Base-by-base conservation (phyloP, 345 rosid genomes). In the Brassica carinata region DNA sequence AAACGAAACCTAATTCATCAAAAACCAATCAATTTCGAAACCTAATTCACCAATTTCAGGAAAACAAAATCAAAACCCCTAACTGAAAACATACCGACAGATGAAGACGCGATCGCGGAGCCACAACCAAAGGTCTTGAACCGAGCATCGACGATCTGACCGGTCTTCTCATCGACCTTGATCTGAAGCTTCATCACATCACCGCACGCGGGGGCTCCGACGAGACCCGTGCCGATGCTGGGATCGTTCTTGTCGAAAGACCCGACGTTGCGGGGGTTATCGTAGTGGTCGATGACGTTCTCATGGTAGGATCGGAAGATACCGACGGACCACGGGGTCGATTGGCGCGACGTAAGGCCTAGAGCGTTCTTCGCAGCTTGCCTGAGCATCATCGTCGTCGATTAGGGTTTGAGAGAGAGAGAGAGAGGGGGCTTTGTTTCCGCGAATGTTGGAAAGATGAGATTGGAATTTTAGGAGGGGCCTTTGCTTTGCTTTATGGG, bases 71-170 rank as follows among this genome's bases (percentile, higher is more conserved):
- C 58, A 14, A n/a, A n/a, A 51, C 0, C 58, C 15, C 55, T 48
- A 48, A 48, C 1, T 48, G 51, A 45, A 11, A 71, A 78, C 90
- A 10, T 71, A 94, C 98, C 98, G 0, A 94, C 98, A 36, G 98
- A 94, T 15, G 98, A 94, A 2, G 98, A 96, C 0, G 99, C 99
- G 73, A 96, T 94, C 6, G 99, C 98, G 0, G 99, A 96, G 2
- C 99, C 99, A 72, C 98, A 96, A 7, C 99, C 99, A 72, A 96
- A 96, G 71, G 99, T 96, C 91, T 96, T 96, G 79, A 96, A 96
- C 11, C 99, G 77, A 67, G 99, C 98, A 79, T 96, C 98, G 1
- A 85, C 76, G 79, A 96, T 96, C 84, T 92, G 85, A 4, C 97
- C 98, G 11, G 92, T 88, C 74, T 85, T 79, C 58, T 96, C 96